Conservation (phyloP, 2,329 filamentous ascomycete genomes). For the Camillea tinctor region DNA sequence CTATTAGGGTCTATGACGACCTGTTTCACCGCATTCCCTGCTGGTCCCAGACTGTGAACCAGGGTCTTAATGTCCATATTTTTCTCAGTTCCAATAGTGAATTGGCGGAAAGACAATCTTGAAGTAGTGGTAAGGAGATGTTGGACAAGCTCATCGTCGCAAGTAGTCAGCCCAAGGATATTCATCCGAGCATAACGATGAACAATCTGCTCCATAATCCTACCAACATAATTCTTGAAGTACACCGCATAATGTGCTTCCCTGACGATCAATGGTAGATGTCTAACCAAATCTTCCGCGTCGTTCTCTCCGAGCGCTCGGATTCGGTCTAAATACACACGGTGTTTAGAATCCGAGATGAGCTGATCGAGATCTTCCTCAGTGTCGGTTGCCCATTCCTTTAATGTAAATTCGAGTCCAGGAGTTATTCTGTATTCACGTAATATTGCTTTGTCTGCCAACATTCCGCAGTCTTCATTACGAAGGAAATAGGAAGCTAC, state of each 20-base stretch:
- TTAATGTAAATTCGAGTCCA: not conserved
- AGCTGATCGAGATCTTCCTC: slow-evolving; percentile 30
- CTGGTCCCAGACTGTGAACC: slow-evolving; percentile 1
- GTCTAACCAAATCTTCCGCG: slow-evolving; percentile 18
- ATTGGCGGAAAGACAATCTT: slow-evolving; percentile 31
- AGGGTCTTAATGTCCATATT: slow-evolving; percentile 12
- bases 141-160: slow-evolving; percentile 29
- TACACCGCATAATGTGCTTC: slow-evolving; percentile 31
- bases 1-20: slow-evolving; percentile 23
- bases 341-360: slow-evolving; percentile 33
- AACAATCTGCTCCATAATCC: slow-evolving; percentile 36
- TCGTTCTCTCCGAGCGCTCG: slow-evolving; percentile 21
- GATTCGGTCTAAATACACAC: slow-evolving; percentile 30
- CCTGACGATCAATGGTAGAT: slow-evolving; percentile 28
- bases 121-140: slow-evolving; percentile 33
- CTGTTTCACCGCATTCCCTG: slow-evolving; percentile 7
- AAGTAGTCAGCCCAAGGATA: slow-evolving; percentile 37
- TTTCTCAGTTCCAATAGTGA: slow-evolving; percentile 24
- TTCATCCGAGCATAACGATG: slow-evolving; percentile 41
- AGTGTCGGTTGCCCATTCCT: slow-evolving; percentile 25
- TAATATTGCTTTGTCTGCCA: too few species aligned
- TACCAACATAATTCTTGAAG: slow-evolving; percentile 35
- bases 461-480: too few species aligned
- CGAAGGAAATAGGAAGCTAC: slow-evolving; percentile 34
- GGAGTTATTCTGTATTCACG: too few species aligned